Evolutionary conservation across 306 rosid genomes (phyloP), one percentile per base, ranked within the genome.

Genomic region (Cucurbita argyrosperma): DNA sequence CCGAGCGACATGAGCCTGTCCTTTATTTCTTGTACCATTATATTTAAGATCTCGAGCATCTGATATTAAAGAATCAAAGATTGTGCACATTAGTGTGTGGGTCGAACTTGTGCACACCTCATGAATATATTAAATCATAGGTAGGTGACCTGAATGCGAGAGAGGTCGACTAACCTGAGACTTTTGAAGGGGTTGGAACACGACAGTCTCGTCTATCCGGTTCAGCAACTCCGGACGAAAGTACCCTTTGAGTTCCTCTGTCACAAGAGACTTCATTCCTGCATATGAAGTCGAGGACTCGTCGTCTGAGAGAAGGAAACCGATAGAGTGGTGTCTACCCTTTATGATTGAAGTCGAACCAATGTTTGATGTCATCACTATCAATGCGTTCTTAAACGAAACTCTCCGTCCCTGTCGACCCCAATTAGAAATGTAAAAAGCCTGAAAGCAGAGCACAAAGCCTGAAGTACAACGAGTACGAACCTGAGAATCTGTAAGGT

Each of bases 181-280:
- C 86, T 86, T 94, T 61, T 89, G 85, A 56, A 94, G 92, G 77
- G 91, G 67, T 70, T 80, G 97, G 84, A 94, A 94, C 78, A 90
- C 95, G 7, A 94, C 89, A 37, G 90, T 87, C 87, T 94, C 97
- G 72, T 94, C 98, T 74, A 94, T 82, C 72, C 98, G 83, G 83
- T 90, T 94, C 75, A 94, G 96, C 79, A 94, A 76, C 84, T 94
- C 98, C 9, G 96, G 97, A 76, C 97, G 89, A 80, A 94, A 94
- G 79, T 94, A 94, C 64, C 86, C 76, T 70, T 90, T 85, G 76
- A 94, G 87, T 74, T 94, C 98, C 87, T 90, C 96, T 18, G 85
- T 80, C 72, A 89, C 92, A 76, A 88, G 82, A 16, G 86, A 80
- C 86, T 89, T 90, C 86, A 94, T 75, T 74, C 92, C 90, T 76